Evolutionary conservation across 208 protist species (phyloP).

Genomic region (Herpetomonas samuelpessoai): DNA sequence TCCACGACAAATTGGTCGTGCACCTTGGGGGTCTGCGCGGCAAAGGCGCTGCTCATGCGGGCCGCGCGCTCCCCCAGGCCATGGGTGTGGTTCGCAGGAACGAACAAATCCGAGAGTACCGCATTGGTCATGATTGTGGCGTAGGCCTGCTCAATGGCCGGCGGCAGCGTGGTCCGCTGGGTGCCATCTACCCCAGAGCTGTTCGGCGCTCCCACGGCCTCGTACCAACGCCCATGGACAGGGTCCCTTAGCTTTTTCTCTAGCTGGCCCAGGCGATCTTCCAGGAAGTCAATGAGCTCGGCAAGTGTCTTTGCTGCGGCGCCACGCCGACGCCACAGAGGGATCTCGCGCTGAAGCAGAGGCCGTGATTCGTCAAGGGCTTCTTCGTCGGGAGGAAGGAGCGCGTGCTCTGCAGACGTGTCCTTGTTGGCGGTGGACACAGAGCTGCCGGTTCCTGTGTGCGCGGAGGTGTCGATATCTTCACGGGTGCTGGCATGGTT

Average conservation of each 20-base stretch:
- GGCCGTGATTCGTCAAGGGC: constrained; percentile 22
- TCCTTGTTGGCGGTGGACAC: neutral
- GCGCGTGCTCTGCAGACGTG: neutral
- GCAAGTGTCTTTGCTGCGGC: constrained; percentile 26
- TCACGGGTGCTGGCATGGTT: neutral
- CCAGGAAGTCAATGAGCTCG: constrained; percentile 28
- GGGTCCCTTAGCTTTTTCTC: constrained; percentile 23
- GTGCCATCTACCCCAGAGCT: constrained; percentile 47
- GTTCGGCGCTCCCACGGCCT: constrained; percentile 29
- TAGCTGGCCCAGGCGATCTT: constrained; percentile 26
- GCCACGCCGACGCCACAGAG: constrained; percentile 48
- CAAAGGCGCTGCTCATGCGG: constrained; percentile 45
- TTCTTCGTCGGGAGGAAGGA: constrained; percentile 16
- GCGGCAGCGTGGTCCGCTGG: constrained; percentile 25
- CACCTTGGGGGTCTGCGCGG: constrained; percentile 44
- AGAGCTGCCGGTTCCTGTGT: neutral
- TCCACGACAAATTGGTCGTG: constrained; percentile 63
- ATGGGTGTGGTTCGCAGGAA: constrained; percentile 7
- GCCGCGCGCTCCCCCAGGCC: constrained; percentile 33
- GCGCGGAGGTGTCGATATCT: neutral
- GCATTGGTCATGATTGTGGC: constrained; percentile 45
- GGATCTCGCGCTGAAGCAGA: constrained; percentile 35
- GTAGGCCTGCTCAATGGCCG: constrained; percentile 40
- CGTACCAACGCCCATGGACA: constrained; percentile 4
- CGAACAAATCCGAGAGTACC: constrained; percentile 56